A percentile compares a stretch with the other conserved stretches of the same genome.
Conservation (phyloP, 2,329 filamentous ascomycete genomes). For the Fusarium xylarioides region DNA sequence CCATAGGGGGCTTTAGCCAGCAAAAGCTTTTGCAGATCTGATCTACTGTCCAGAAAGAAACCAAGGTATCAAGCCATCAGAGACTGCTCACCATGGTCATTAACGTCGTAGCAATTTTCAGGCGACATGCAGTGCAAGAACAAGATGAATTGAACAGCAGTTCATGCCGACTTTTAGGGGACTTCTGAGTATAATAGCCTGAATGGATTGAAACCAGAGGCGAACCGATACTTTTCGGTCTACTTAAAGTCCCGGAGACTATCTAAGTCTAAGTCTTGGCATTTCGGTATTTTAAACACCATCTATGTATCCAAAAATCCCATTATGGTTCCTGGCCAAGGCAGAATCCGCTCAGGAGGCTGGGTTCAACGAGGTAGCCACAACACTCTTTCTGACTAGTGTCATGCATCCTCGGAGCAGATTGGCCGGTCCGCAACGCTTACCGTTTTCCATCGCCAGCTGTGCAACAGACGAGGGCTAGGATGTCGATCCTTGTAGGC, state of each 20-base stretch:
- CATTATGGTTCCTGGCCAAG: not conserved
- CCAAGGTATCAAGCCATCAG: not conserved
- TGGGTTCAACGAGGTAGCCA: too few species aligned
- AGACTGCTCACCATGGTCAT: not conserved
- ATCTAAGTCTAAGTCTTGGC: fast-evolving
- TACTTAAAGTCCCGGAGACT: not conserved
- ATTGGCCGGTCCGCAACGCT: not conserved
- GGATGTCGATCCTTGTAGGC: not conserved
- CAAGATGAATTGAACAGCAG: fast-evolving
- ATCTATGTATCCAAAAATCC: not conserved
- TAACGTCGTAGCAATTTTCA: not conserved
- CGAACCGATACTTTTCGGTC: not conserved
- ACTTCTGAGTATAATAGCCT: too few species aligned
- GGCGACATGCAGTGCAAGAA: not conserved
- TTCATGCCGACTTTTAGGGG: not conserved
- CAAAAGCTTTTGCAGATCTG: not conserved
- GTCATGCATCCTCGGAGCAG: too few species aligned
- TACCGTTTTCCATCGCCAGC: not conserved
- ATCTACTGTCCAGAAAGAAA: not conserved
- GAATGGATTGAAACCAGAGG: fast-evolving
- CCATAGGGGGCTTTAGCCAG: fast-evolving
- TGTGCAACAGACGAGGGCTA: not conserved
- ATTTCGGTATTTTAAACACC: not conserved
- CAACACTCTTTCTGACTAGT: too few species aligned
- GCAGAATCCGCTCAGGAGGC: not conserved